These are phyloP conservation scores for Coccinonectria pachysandricola DNA, from an alignment of 2,329 filamentous ascomycete species.

Conservation along the genomic window DNA sequence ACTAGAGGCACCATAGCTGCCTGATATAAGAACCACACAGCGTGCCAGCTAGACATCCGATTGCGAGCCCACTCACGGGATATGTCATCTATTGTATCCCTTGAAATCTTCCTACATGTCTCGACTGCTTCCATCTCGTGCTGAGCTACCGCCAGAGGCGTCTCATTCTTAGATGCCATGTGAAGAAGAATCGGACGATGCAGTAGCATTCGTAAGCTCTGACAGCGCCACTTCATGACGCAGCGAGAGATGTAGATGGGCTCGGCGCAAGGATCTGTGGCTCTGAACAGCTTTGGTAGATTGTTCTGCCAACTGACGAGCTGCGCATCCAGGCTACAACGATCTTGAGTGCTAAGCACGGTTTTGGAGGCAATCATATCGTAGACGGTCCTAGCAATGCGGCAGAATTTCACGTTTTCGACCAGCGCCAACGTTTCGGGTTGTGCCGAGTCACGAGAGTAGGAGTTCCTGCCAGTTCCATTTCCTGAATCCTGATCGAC, in stretches of 20 bases:
- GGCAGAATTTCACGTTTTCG: neutral
- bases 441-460: too few species aligned
- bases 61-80: slow-evolving; percentile 59
- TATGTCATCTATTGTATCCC: slow-evolving; percentile 63
- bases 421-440: too few species aligned
- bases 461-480: too few species aligned
- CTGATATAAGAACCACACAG: slow-evolving; percentile 73
- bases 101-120: slow-evolving; percentile 59
- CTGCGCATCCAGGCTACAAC: slow-evolving; percentile 55
- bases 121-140: slow-evolving; percentile 60
- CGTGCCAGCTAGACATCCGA: slow-evolving; percentile 72
- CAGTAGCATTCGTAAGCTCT: slow-evolving; percentile 66
- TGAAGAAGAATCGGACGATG: slow-evolving; percentile 64
- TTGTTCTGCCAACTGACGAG: slow-evolving; percentile 63
- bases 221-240: slow-evolving; percentile 75
- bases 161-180: slow-evolving; percentile 39
- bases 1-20: slow-evolving; percentile 70
- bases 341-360: slow-evolving; percentile 54
- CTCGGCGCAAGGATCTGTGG: slow-evolving; percentile 58
- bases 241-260: slow-evolving; percentile 59
- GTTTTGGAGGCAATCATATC: slow-evolving; percentile 47
- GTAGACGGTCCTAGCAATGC: neutral
- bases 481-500: too few species aligned
- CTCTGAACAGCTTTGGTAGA: slow-evolving; percentile 55
- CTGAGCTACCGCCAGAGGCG: slow-evolving; percentile 38